Evolutionary conservation across 1,139 yeast genomes (phyloP).

Genomic region (Meyerozyma carpophila): DNA sequence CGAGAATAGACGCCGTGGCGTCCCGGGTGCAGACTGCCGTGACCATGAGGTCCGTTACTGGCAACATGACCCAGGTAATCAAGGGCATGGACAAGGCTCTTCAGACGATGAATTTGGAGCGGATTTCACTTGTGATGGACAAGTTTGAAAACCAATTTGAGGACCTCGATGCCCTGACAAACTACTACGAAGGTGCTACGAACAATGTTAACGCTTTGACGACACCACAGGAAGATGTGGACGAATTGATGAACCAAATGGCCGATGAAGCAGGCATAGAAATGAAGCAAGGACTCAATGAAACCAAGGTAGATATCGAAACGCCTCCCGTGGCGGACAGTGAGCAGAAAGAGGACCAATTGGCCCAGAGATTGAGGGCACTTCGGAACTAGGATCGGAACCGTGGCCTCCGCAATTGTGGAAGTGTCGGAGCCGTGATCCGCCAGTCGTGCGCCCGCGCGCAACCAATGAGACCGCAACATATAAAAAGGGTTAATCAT

Average conservation of each 20-base stretch:
- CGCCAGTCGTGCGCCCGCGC: not conserved
- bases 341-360: constrained; percentile 80
- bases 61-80: constrained; percentile 89
- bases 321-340: constrained; percentile 34
- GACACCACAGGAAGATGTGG: constrained; percentile 95
- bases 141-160: constrained; percentile 95
- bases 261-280: constrained; percentile 98
- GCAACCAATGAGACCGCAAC: constrained; percentile 1
- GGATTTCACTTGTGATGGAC: constrained; percentile 92
- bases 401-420: not conserved
- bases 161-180: constrained; percentile 89
- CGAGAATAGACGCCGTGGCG: constrained; percentile 93
- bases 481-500: not conserved
- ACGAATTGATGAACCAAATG: constrained; percentile 81
- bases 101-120: constrained; percentile 91
- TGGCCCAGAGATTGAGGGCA: constrained; percentile 86
- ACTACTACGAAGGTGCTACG: constrained; percentile 89
- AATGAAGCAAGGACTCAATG: constrained; percentile 72
- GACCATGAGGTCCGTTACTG: constrained; percentile 91
- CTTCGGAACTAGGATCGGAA: constrained; percentile 27
- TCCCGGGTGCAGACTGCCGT: constrained; percentile 96
- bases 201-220: constrained; percentile 81
- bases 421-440: not conserved
- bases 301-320: constrained; percentile 42
- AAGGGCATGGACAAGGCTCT: constrained; percentile 95